Evolutionary conservation across 352 stramenopile genomes (phyloP).

Genomic region (Phytophthora fragariaefolia): DNA sequence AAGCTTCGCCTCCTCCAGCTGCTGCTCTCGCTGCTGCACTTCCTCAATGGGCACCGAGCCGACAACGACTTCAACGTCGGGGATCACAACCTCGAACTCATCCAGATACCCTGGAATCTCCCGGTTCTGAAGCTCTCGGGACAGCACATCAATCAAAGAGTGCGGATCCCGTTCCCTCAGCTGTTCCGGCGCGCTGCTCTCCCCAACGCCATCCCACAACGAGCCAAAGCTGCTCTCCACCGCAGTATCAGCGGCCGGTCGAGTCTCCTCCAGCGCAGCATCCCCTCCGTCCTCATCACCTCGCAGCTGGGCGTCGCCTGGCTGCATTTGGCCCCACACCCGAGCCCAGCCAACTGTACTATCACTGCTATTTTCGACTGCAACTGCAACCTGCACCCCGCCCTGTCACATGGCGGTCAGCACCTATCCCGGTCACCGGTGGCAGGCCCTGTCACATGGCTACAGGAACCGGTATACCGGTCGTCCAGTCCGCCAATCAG

Average conservation of each 20-base stretch:
- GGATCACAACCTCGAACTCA: constrained; percentile 73
- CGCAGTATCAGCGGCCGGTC: neutral
- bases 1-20: constrained; percentile 62
- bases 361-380: constrained; percentile 13
- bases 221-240: constrained; percentile 27
- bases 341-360: neutral
- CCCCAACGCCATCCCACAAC: constrained; percentile 51
- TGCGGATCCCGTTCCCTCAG: constrained; percentile 28
- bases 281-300: constrained; percentile 5
- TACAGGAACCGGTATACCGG: constrained; percentile 10
- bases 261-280: constrained; percentile 3
- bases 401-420: too few relatives aligned
- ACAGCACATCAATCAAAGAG: constrained; percentile 63
- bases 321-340: constrained; percentile 27
- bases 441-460: constrained; percentile 11
- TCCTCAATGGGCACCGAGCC: constrained; percentile 66
- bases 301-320: constrained; percentile 15
- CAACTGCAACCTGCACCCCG: constrained; percentile 17
- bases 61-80: constrained; percentile 66
- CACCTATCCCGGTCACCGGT: neutral
- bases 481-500: constrained; percentile 6
- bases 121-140: constrained; percentile 46
- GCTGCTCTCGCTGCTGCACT: constrained; percentile 63
- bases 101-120: constrained; percentile 67
- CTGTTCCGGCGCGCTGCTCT: constrained; percentile 9